Evolutionary conservation across 1,139 yeast species (phyloP).

Genomic region (Wickerhamomyces sp.): DNA sequence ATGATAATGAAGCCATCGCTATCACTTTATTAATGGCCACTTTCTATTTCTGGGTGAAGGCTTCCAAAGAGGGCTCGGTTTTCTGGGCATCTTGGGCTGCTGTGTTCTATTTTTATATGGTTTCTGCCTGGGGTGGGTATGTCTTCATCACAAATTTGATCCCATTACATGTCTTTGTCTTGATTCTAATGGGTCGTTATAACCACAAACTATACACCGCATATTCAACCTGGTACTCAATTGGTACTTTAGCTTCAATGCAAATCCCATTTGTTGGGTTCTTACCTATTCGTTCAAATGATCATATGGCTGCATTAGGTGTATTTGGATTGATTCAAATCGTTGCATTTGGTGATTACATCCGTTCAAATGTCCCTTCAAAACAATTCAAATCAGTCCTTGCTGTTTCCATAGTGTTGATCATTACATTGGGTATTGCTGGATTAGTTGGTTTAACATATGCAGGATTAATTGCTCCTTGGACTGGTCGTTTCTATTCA

Average conservation of each 20-base stretch:
- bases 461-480: conserved; percentile 94
- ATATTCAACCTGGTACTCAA: conserved; percentile 93
- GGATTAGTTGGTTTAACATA: conserved; percentile 80
- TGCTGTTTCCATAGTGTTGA: conserved; percentile 50
- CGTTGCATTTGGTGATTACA: conserved; percentile 81
- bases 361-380: conserved; percentile 68
- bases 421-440: conserved; percentile 58
- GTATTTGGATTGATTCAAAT: conserved; percentile 93
- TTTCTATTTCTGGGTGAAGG: conserved; percentile 92
- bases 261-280: conserved; percentile 99
- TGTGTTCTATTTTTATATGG: conserved; percentile 94
- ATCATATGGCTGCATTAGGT: conserved; percentile 98
- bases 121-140: conserved; percentile 99
- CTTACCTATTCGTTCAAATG: conserved; percentile 93
- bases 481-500: conserved; percentile 99
- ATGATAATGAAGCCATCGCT: conserved; percentile 98
- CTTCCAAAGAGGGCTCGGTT: conserved; percentile 86
- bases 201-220: conserved; percentile 79
- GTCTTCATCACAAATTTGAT: conserved; percentile 97
- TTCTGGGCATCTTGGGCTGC: conserved; percentile 84
- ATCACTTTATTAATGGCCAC: conserved; percentile 94
- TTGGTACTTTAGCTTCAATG: conserved; percentile 97
- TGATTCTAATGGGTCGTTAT: conserved; percentile 93
- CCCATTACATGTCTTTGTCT: conserved; percentile 90
- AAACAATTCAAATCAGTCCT: conserved; percentile 74